These are phyloP conservation scores for Trametes hirsuta DNA, from an alignment of 1,284 basidiomycete genomes.

Conservation along the genomic window DNA sequence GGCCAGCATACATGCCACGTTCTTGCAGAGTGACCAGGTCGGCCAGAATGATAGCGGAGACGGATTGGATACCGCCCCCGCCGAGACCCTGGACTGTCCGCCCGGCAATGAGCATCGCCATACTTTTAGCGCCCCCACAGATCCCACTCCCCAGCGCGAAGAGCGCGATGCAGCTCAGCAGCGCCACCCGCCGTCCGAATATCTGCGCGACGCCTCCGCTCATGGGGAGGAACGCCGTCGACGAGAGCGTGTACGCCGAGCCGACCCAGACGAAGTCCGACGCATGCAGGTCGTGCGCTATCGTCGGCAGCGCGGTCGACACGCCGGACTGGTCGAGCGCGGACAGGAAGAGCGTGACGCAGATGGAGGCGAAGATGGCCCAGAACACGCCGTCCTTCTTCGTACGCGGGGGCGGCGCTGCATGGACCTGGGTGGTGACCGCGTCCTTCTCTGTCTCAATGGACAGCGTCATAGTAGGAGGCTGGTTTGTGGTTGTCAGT, in stretches of 20 bases:
- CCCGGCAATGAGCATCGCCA: conserved; percentile 48
- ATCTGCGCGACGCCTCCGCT: conserved; percentile 36
- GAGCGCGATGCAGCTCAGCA: conserved; percentile 15
- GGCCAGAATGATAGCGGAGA: conserved; percentile 31
- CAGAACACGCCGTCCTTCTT: conserved; percentile 28
- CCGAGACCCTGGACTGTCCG: conserved; percentile 54
- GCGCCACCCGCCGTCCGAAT: conserved; percentile 19
- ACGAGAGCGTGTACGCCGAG: conserved; percentile 31
- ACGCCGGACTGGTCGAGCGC: conserved; percentile 35
- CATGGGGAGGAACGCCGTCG: conserved; percentile 31
- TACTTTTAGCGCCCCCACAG: conserved; percentile 44
- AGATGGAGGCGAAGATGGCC: conserved; percentile 27
- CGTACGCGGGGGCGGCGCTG: background rate
- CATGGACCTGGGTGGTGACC: too few relatives aligned
- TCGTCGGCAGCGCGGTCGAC: conserved; percentile 37
- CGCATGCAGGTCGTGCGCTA: conserved; percentile 33
- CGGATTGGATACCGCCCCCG: conserved; percentile 47
- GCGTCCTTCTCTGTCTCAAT: too few relatives aligned
- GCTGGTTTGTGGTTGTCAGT: too few relatives aligned
- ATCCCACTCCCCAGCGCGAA: conserved; percentile 31
- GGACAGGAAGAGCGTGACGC: conserved; percentile 30
- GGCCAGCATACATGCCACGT: conserved; percentile 14
- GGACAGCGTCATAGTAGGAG: too few relatives aligned
- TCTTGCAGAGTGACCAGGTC: conserved; percentile 27
- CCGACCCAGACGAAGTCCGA: conserved; percentile 35